Evolutionary conservation across 768 basidiomycete genomes (phyloP).

Genomic region (Amanita subjunquillea): DNA sequence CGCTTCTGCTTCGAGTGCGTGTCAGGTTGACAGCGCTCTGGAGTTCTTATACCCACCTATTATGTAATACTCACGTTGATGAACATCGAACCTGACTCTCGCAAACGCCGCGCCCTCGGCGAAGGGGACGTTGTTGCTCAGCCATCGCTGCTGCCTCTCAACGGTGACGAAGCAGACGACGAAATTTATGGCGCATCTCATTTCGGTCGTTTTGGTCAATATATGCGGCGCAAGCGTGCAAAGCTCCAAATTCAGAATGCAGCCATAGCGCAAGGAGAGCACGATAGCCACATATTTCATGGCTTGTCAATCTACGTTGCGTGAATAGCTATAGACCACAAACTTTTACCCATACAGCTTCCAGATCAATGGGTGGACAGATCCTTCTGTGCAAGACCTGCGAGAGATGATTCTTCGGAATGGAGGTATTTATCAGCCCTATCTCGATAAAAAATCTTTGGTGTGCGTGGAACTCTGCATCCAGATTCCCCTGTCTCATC

Average conservation of each 20-base stretch:
- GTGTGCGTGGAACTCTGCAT: conserved; percentile 38
- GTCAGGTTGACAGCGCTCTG: neutral
- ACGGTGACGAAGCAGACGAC: conserved; percentile 17
- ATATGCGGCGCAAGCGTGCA: conserved; percentile 84
- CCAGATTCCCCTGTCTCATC: neutral
- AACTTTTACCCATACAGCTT: neutral
- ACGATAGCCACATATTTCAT: conserved; percentile 47
- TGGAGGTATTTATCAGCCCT: conserved; percentile 78
- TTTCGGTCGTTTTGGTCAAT: conserved; percentile 81
- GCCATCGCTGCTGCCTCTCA: neutral
- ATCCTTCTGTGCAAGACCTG: conserved; percentile 79
- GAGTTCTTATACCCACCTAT: neutral
- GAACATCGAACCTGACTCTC: neutral
- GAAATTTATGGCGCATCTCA: conserved; percentile 65
- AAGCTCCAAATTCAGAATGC: conserved; percentile 82
- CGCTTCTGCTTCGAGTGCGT: conserved; percentile 4
- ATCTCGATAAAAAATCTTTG: conserved; percentile 67
- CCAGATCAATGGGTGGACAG: conserved; percentile 81
- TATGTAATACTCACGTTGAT: neutral
- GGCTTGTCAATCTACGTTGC: conserved; percentile 74
- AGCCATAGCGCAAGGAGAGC: conserved; percentile 17
- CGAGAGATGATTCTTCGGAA: conserved; percentile 70
- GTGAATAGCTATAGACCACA: conserved; percentile 16
- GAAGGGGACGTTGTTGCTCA: neutral
- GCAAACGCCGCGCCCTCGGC: neutral